A percentile compares a stretch with the other conserved stretches of the same genome.
Evolutionary conservation across 441 rosid species (phyloP).

Genomic region (Arabidopsis hybrid): DNA sequence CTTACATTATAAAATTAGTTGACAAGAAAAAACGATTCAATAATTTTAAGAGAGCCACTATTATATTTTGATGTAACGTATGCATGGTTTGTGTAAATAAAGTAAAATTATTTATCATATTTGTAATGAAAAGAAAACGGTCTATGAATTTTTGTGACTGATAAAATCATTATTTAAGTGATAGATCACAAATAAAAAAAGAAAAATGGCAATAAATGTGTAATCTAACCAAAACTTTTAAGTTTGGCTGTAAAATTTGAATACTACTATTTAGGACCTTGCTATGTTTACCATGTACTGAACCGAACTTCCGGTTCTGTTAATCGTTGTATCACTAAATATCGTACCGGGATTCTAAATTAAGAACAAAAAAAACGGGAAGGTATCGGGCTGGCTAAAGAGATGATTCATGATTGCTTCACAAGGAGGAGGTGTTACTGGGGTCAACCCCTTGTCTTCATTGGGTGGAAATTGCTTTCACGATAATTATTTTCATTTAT

Average conservation of each 20-base stretch:
- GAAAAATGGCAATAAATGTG: background rate
- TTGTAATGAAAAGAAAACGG: too few species aligned
- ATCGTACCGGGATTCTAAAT: conserved; percentile 34
- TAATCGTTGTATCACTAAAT: background rate
- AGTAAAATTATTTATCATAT: too few species aligned
- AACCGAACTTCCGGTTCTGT: conserved; percentile 16
- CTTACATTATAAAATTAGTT: too few species aligned
- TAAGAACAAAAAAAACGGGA: background rate
- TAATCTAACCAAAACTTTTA: background rate
- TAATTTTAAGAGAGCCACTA: too few species aligned
- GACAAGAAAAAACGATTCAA: too few species aligned
- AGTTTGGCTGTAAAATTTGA: background rate
- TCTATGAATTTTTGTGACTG: background rate
- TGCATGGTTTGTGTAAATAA: too few species aligned
- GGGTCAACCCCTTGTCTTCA: conserved; percentile 42
- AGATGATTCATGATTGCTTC: conserved; percentile 47
- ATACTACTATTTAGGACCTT: background rate
- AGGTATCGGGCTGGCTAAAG: conserved; percentile 33
- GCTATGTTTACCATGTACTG: background rate
- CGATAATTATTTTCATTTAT: conserved; percentile 5
- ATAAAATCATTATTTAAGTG: background rate
- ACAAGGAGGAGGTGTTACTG: conserved; percentile 29
- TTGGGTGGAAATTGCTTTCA: conserved; percentile 45
- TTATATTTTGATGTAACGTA: too few species aligned
- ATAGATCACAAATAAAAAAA: background rate